phyloP scores from a whole-genome alignment of 108 stramenopile species.

The Stephanodiscus minutulus region DNA sequence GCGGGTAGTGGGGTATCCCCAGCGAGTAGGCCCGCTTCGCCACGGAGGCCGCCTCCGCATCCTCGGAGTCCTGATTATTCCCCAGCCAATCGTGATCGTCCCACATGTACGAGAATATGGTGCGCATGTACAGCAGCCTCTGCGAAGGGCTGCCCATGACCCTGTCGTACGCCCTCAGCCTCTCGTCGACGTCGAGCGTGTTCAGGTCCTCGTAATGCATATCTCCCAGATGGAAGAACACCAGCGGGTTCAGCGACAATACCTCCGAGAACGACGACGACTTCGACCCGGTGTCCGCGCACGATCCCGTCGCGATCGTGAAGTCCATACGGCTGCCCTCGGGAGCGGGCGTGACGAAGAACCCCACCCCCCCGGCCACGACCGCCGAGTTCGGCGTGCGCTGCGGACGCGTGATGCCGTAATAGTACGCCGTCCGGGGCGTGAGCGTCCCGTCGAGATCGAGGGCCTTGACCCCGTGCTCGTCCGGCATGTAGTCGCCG shows the following conservation, averaged over 20 bases:
- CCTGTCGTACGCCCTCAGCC: conserved; percentile 50
- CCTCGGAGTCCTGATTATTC: conserved; percentile 43
- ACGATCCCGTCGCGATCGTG: conserved; percentile 53
- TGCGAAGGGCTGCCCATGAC: conserved; percentile 56
- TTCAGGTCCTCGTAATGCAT: conserved; percentile 63
- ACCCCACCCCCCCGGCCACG: conserved; percentile 33
- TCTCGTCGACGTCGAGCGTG: conserved; percentile 35
- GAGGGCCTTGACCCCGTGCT: conserved; percentile 27
- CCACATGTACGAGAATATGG: conserved; percentile 57
- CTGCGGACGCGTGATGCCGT: conserved; percentile 42
- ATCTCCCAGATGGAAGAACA: conserved; percentile 62
- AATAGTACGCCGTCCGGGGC: conserved; percentile 37
- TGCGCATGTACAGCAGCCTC: conserved; percentile 43
- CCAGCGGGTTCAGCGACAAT: conserved; percentile 41
- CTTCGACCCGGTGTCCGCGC: conserved; percentile 52
- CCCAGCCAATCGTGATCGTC: conserved; percentile 71
- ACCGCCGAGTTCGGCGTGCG: conserved; percentile 35
- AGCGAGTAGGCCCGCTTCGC: conserved; percentile 45
- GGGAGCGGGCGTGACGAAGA: conserved; percentile 43
- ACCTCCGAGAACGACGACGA: conserved; percentile 37
- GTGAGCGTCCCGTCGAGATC: conserved; percentile 16
- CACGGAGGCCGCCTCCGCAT: conserved; percentile 21
- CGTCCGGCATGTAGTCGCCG: conserved; percentile 15
- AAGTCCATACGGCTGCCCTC: conserved; percentile 53
- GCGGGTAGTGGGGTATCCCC: conserved; percentile 49